A percentile compares a stretch with the other conserved stretches of the same genome.
phyloP scores from a whole-genome alignment of 2,329 filamentous ascomycete genomes.

The Fusarium subtropicale region DNA sequence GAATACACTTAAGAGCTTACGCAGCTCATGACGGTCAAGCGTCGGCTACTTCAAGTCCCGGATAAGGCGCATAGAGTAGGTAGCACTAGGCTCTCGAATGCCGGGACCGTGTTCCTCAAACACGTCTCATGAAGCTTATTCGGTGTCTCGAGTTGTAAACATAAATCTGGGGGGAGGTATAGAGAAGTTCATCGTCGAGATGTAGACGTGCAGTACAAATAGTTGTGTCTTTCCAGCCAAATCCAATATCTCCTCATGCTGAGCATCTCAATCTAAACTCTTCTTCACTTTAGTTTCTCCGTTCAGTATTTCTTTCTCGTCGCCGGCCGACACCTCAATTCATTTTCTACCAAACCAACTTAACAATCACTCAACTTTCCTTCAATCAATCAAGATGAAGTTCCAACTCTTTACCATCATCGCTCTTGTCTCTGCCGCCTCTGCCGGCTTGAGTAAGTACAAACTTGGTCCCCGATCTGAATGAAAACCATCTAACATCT shows the following conservation, averaged over 20 bases:
- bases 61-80: neutral
- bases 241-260: slow-evolving; percentile 7
- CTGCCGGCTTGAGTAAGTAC: slow-evolving; percentile 54
- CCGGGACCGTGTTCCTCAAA: slow-evolving; percentile 8
- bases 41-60: slow-evolving; percentile 11
- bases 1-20: neutral
- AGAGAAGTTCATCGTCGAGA: neutral
- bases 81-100: neutral
- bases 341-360: slow-evolving; percentile 32
- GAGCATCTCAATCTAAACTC: slow-evolving; percentile 11
- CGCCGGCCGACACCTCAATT: slow-evolving; percentile 63
- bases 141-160: slow-evolving; percentile 26
- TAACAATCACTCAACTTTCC: slow-evolving; percentile 9
- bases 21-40: neutral
- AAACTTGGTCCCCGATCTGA: neutral
- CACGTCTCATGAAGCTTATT: slow-evolving; percentile 27
- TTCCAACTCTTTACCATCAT: slow-evolving; percentile 61
- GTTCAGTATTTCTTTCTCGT: slow-evolving; percentile 51
- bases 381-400: slow-evolving; percentile 62
- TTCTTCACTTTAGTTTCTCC: slow-evolving; percentile 13
- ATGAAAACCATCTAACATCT: slow-evolving; percentile 14
- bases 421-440: slow-evolving; percentile 59
- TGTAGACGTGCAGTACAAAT: slow-evolving; percentile 28
- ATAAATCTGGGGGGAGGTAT: neutral
- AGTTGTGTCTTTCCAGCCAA: slow-evolving; percentile 1